These are phyloP conservation scores for Verbena officinalis DNA, from an alignment of 257 asterid species.

Conservation along the genomic window DNA sequence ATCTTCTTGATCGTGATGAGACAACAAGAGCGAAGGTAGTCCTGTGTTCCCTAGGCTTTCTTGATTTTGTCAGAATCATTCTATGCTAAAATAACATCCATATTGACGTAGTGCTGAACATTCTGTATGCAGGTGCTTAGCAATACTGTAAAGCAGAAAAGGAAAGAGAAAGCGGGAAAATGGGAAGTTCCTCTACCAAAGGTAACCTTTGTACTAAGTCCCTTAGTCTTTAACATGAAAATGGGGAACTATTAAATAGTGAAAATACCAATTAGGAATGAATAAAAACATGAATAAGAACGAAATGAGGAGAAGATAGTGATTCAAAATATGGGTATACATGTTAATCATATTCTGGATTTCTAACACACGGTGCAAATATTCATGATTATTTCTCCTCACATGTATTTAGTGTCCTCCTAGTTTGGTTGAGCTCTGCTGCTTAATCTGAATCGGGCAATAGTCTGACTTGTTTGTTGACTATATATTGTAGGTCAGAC, in stretches of 20 bases:
- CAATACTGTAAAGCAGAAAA: conserved; percentile 93
- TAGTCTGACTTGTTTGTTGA: conserved; percentile 20
- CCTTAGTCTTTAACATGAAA: not conserved
- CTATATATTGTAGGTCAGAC: conserved; percentile 81
- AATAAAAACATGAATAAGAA: not conserved
- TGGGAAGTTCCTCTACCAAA: conserved; percentile 99
- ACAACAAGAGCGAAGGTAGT: conserved; percentile 88
- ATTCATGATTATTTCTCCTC: not conserved
- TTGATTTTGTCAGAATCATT: not conserved
- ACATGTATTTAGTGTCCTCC: not conserved
- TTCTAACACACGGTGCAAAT: not conserved
- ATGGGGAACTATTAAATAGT: not conserved
- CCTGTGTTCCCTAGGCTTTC: conserved; percentile 5
- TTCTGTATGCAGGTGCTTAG: conserved; percentile 65
- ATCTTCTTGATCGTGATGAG: conserved; percentile 95
- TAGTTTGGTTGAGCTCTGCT: conserved; percentile 1
- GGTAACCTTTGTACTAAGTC: conserved; percentile 45
- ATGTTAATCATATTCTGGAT: not conserved
- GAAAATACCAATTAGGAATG: not conserved
- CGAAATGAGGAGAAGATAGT: not conserved
- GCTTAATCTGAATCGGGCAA: conserved; percentile 16
- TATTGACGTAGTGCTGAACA: conserved; percentile 4
- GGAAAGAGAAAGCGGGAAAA: conserved; percentile 96
- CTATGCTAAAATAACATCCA: not conserved
- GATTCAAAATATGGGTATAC: not conserved